phyloP scores from a whole-genome alignment of 345 rosid species.

The Moricandia moricandioides region DNA sequence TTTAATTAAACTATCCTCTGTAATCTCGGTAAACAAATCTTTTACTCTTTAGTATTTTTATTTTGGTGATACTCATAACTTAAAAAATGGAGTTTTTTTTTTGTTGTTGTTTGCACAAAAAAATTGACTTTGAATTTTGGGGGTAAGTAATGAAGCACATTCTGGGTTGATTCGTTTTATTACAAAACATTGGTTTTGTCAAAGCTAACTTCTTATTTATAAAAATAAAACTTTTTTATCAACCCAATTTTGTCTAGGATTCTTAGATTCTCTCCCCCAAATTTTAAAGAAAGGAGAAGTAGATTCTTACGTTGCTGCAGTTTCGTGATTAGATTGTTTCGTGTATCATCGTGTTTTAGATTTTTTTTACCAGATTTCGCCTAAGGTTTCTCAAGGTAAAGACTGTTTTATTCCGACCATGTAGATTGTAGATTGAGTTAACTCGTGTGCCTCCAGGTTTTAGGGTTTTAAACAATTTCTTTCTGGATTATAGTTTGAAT shows the following conservation, averaged over 20 bases:
- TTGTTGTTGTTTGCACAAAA: slow-evolving; percentile 19
- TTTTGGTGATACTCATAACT: not conserved
- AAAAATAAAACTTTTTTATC: not conserved
- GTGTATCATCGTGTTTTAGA: slow-evolving; percentile 6
- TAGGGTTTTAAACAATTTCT: not conserved
- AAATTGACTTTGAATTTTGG: slow-evolving; percentile 46
- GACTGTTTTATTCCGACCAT: not conserved
- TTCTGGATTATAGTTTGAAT: not conserved
- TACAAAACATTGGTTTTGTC: slow-evolving; percentile 31
- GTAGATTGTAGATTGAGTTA: too few relatives aligned
- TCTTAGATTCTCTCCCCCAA: slow-evolving; percentile 29
- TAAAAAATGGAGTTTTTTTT: slow-evolving; percentile 7
- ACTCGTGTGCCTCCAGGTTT: too few relatives aligned
- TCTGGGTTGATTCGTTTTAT: slow-evolving; percentile 31
- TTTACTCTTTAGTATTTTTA: not conserved
- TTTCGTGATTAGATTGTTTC: slow-evolving; percentile 29
- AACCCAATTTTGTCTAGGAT: too few relatives aligned
- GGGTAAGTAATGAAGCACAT: slow-evolving; percentile 46
- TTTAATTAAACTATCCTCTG: not conserved
- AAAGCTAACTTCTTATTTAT: slow-evolving; percentile 19
- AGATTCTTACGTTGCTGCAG: slow-evolving; percentile 23
- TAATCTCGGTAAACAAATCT: not conserved
- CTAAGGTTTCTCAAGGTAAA: slow-evolving; percentile 17
- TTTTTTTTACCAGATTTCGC: slow-evolving; percentile 24
- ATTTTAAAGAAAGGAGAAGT: not conserved